Percentiles rank a stretch among this genome's conserved stretches.
These are phyloP conservation scores for Rhododendron ferrugineum DNA, from an alignment of 148 eudicot genomes.

Conservation along the genomic window DNA sequence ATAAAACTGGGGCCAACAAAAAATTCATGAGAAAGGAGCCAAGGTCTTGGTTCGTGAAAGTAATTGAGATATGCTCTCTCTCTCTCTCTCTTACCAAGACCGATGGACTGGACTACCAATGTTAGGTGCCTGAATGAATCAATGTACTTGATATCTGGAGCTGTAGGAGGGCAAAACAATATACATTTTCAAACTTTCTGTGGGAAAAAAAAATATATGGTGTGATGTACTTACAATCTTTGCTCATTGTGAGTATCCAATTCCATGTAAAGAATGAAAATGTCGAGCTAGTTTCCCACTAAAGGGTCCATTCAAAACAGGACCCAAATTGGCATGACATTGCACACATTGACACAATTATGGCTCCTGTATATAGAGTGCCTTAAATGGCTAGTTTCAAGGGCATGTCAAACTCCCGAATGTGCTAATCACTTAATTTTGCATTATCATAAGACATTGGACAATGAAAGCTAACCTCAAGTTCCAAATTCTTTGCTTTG, in stretches of 20 bases:
- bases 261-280: neutral
- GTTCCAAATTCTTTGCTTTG: conserved; percentile 38
- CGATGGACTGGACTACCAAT: neutral
- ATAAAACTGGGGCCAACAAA: neutral
- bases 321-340: neutral
- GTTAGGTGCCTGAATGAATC: neutral
- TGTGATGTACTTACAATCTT: neutral
- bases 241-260: neutral
- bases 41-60: neutral
- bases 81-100: neutral
- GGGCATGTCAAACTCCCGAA: neutral
- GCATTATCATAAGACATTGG: neutral
- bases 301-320: neutral
- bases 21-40: neutral
- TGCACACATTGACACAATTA: neutral
- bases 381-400: neutral
- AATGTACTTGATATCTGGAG: neutral
- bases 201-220: neutral
- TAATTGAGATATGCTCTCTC: neutral
- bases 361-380: neutral
- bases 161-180: neutral
- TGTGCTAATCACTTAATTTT: conserved; percentile 12
- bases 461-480: conserved; percentile 28
- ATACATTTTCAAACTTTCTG: neutral
- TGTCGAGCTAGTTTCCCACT: neutral